Evolutionary conservation across 2,329 filamentous ascomycete species (phyloP), one percentile per base, ranked within the genome.

Genomic region (Ilyonectria sp.): DNA sequence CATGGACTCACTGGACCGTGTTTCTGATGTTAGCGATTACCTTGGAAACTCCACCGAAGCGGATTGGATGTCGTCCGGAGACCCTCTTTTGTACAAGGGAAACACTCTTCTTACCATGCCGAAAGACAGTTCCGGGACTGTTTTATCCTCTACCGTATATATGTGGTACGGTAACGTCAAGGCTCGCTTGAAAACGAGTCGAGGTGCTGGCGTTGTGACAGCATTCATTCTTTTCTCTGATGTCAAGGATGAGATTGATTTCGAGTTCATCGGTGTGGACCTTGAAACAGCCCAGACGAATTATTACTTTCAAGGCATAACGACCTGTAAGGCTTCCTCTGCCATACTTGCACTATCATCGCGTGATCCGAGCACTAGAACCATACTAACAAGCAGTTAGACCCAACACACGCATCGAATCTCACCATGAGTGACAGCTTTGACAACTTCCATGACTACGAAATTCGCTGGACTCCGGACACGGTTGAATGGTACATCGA

Each of bases 231-330:
- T 98, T 78, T 90, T 98, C 81, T 95, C 93, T 33, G 95, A 98
- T 77, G 93, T 97, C 77, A 97, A 98, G 87, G 96, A 99, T 78
- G 96, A 99, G 83, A 97, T 99, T 76, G 96, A 99, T 83, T 98
- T 94, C 80, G 96, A 99, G 81, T 98, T 93, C 80, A 89, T 99
- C 61, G 96, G 96, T 71, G 89, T 89, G 44, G 93, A 98, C 77
- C 85, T 97, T 69, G 78, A 85, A 55, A 89, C 87, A 69, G 93
- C 92, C n/a, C 94, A 99, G 85, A 95, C 94, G 79, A 99, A 99
- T 85, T 99, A 91, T 86, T 99, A 98, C 84, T 98, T 92, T 84
- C 95, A 98, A 84, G 96, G 96, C 77, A 92, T 98, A 69, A 92
- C 93, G 44, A 65, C 62, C 0, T 65, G 62, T 65, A 10, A 49